A percentile compares a stretch with the other conserved stretches of the same genome.
phyloP scores from a whole-genome alignment of 495 filamentous ascomycete species.

The Chaetomium tenue region DNA sequence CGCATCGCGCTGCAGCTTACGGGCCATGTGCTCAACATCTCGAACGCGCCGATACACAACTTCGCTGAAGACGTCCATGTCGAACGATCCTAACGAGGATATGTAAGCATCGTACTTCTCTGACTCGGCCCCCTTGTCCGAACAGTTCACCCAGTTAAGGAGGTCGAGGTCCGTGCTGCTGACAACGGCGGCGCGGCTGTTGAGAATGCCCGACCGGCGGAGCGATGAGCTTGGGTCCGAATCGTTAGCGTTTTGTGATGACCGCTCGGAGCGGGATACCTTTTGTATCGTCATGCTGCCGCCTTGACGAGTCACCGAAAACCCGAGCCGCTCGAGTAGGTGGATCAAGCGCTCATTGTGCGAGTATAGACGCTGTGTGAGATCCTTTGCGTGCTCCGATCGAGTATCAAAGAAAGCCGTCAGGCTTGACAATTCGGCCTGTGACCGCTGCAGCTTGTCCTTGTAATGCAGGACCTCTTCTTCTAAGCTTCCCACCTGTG shows the following conservation, averaged over 20 bases:
- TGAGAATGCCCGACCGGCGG: slow-evolving; percentile 47
- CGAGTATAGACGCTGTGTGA: slow-evolving; percentile 74
- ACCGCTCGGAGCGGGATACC: slow-evolving; percentile 63
- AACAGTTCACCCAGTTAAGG: slow-evolving; percentile 73
- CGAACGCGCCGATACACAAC: slow-evolving; percentile 80
- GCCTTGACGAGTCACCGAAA: slow-evolving; percentile 71
- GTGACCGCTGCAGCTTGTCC: slow-evolving; percentile 52
- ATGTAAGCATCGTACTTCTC: slow-evolving; percentile 70
- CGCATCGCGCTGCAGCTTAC: slow-evolving; percentile 87
- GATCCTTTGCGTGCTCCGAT: slow-evolving; percentile 67
- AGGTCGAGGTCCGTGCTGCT: slow-evolving; percentile 61
- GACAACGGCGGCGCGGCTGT: slow-evolving; percentile 41
- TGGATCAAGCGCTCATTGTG: slow-evolving; percentile 73
- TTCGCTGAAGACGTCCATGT: slow-evolving; percentile 78
- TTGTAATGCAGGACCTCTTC: slow-evolving; percentile 62
- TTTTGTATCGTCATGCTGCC: slow-evolving; percentile 73
- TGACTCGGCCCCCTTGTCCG: slow-evolving; percentile 63
- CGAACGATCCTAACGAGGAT: slow-evolving; percentile 66
- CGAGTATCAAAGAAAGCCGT: slow-evolving; percentile 59
- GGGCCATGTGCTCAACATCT: slow-evolving; percentile 83
- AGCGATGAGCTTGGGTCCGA: slow-evolving; percentile 61
- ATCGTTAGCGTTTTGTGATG: slow-evolving; percentile 50
- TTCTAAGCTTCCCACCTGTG: slow-evolving; percentile 63
- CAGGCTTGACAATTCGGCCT: slow-evolving; percentile 53
- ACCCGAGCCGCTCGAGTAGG: slow-evolving; percentile 82